Conservation (phyloP, 116 monocot species). For the Cymodocea nodosa region DNA sequence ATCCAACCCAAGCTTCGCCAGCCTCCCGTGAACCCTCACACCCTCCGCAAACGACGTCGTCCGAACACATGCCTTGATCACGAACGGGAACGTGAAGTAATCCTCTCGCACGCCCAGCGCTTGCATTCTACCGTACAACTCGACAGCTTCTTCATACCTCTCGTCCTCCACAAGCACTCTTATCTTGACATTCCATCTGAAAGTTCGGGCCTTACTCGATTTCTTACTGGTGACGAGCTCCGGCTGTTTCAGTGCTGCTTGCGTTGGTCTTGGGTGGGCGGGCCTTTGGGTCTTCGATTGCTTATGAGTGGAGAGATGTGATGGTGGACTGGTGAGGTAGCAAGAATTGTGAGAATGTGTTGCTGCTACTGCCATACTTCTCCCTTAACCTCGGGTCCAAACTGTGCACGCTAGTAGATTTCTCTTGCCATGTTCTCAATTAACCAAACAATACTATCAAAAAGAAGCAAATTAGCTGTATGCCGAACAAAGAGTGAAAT, state of each 20-base stretch:
- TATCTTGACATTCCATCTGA: conserved; percentile 63
- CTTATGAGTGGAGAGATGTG: background rate
- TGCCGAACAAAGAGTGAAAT: background rate
- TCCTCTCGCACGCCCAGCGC: conserved; percentile 18
- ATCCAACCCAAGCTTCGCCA: conserved; percentile 55
- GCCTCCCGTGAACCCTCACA: conserved; percentile 28
- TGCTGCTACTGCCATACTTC: background rate
- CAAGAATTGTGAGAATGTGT: background rate
- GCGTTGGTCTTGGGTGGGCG: background rate
- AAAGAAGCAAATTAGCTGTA: background rate
- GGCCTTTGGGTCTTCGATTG: background rate
- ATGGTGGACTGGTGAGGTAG: background rate
- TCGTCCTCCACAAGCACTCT: conserved; percentile 30
- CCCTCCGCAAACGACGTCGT: conserved; percentile 17
- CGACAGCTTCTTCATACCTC: conserved; percentile 33
- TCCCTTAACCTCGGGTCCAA: too few species aligned
- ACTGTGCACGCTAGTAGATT: too few species aligned
- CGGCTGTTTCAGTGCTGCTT: background rate
- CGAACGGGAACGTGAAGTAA: conserved; percentile 62
- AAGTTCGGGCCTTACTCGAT: conserved; percentile 11
- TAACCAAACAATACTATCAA: too few species aligned
- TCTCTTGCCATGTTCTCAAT: too few species aligned
- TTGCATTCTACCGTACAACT: conserved; percentile 41
- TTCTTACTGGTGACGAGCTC: background rate
- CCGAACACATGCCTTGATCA: conserved; percentile 52